phyloP scores from a whole-genome alignment of 139 green algal species.

The Volvox africanus region DNA sequence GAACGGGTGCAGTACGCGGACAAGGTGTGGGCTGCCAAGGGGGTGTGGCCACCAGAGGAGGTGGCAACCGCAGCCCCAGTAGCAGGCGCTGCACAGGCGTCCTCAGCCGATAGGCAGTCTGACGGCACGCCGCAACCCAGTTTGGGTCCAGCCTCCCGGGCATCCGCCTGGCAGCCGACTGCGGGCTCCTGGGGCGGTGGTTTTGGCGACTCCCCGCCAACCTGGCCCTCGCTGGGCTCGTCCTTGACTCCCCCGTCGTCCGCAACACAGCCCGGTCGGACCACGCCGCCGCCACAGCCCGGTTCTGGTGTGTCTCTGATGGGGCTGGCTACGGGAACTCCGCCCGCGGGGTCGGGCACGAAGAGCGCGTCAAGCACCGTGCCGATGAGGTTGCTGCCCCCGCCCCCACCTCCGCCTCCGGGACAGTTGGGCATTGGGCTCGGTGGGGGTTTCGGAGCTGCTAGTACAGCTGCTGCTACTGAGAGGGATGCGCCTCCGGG shows the following conservation, averaged over 20 bases:
- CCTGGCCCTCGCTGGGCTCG: not conserved
- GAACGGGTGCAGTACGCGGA: constrained; percentile 33
- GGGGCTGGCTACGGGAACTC: not conserved
- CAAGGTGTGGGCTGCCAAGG: constrained; percentile 44
- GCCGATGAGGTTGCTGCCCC: not conserved
- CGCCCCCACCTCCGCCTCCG: constrained; percentile 1
- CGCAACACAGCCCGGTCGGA: not conserved
- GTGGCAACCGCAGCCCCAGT: not conserved
- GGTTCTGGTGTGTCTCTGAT: not conserved
- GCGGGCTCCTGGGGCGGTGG: not conserved
- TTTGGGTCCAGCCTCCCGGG: not conserved
- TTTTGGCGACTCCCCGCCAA: constrained; percentile 7
- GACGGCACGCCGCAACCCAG: not conserved
- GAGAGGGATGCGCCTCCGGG: not conserved
- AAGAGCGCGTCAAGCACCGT: not conserved
- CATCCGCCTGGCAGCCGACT: not conserved
- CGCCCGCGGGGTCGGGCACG: not conserved
- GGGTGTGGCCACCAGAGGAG: constrained; percentile 29
- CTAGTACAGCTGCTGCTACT: not conserved
- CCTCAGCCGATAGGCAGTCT: not conserved
- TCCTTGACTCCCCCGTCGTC: not conserved
- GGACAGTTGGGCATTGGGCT: not conserved
- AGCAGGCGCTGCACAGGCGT: not conserved
- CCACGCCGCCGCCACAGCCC: not conserved
- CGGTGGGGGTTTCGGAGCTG: not conserved